Evolutionary conservation across 2,329 filamentous ascomycete species (phyloP), one percentile per base, ranked within the genome.

Genomic region (Fusarium irregulare): DNA sequence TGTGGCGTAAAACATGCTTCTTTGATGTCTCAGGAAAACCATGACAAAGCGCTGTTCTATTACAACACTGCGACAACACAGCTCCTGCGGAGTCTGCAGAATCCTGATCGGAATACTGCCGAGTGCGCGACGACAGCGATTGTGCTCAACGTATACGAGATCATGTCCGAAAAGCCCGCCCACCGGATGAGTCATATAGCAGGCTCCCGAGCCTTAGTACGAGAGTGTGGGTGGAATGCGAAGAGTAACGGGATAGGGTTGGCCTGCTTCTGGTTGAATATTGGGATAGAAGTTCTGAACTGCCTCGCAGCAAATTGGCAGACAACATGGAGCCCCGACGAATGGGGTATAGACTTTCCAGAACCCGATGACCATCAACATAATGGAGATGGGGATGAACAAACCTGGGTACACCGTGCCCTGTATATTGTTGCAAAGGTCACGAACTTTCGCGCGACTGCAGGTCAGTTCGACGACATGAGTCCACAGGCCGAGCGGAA

Each of bases 241-340:
- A 88, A 85, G 66, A 92, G 92, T 37, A 87, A 86, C 2, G 94
- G 94, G 1, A 88, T 97, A 21, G 94, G 93, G 1, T 88, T 90
- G 1, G 93, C 94, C 2, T 98, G 94, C 78, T 98, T 98, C 81
- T 98, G 95, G 94, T 84, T 98, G 40, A 97, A 97, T 74, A 90
- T 97, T 18, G 92, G 91, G 18, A 92, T 97, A 86, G 95, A 98
- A 78, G 84, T 98, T n/a, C 84, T 98, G 28, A 93, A 89, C 68
- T 97, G 94, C 78, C 83, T 98, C 18, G 91, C 93, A 70, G 93
- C 93, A 80, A 94, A 95, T 77, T 97, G 93, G 92, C 88, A 90
- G 70, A 89, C 93, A 14, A 90, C 93, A 1, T 97, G 94, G 93
- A 90, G 97, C 56, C 94, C 94, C 1, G 93, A 97, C 73, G 89